Evolutionary conservation across 2,329 filamentous ascomycete species (phyloP).

Genomic region (Stenocarpella maydis): DNA sequence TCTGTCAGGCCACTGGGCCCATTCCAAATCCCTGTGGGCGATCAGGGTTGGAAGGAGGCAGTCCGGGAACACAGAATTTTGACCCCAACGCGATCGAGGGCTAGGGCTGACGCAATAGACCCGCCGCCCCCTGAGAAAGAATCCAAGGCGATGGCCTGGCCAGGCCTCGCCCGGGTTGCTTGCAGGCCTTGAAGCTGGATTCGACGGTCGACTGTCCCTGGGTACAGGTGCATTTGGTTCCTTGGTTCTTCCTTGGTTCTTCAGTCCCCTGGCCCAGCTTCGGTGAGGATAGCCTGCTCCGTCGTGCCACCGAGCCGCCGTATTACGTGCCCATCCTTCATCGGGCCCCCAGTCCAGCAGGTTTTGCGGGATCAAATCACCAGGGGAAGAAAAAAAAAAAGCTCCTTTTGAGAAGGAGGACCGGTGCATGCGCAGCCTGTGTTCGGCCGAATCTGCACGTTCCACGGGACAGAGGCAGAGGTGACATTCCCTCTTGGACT

Average conservation of each 20-base stretch:
- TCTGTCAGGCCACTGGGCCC: not conserved
- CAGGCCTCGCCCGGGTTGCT: not conserved
- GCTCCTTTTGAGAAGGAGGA: constrained; percentile 13
- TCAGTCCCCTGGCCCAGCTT: not conserved
- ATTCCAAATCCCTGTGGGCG: constrained; percentile 7
- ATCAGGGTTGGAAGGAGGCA: constrained; percentile 3
- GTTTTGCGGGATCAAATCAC: constrained; percentile 6
- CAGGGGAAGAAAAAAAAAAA: not conserved
- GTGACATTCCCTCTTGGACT: constrained; percentile 3
- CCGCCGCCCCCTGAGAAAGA: constrained; percentile 5
- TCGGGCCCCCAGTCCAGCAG: constrained; percentile 5
- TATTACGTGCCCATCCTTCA: constrained; percentile 1
- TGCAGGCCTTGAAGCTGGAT: constrained; percentile 7
- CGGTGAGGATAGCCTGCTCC: constrained; percentile 5
- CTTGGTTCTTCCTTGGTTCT: not conserved
- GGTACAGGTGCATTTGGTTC: not conserved
- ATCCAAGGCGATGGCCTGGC: constrained; percentile 11
- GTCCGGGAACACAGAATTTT: constrained; percentile 7
- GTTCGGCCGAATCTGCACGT: constrained; percentile 9
- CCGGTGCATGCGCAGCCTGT: constrained; percentile 13
- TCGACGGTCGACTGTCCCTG: not conserved
- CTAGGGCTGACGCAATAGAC: constrained; percentile 19
- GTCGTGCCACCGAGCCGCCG: constrained; percentile 7
- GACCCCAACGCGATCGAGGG: constrained; percentile 1
- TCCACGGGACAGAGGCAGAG: constrained; percentile 16